Base-by-base conservation (phyloP, 2,329 filamentous ascomycete species). In the Acarospora socialis region DNA sequence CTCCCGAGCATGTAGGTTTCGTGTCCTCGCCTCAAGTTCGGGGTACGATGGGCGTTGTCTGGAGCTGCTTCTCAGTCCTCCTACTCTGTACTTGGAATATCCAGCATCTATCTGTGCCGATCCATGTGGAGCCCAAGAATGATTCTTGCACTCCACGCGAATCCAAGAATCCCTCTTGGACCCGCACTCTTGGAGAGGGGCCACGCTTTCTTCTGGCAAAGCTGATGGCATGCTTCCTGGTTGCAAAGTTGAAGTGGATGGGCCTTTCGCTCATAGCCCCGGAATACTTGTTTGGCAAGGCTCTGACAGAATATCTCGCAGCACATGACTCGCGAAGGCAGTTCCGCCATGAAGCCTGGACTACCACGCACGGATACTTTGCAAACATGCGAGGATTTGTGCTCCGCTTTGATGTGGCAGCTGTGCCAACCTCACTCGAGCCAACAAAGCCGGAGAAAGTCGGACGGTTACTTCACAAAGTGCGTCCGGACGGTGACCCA, bases 321-420 rank as follows among this genome's bases (percentile, higher is more conserved):
- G 36, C 33, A 12, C 16, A 20, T 8, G 20, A 35, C 16, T 27
- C 21, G 26, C 15, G 21, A n/a, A 28, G 27, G 23, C n/a, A 31
- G 7, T 37, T 34, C 20, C 12, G 15, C 10, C 25, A 28, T 10
- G 33, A 26, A 10, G 19, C 13, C 7, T 39, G 37, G 37, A 37
- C 30, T 5, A 27, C 32, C 16, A 30, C 33, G 10, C 39, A 41
- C 30, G 31, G 22, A 3, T 39, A 28, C 25, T 38, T 32, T 32
- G 39, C 39, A 8, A 39, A 38, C 15, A 41, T 39, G 36, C 15
- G 29, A n/a, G 37, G 39, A 16, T 39, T 41, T 27, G 28, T 39
- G 9, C 28, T 40, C 15, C 17, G 23, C 4, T 37, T 37, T 23
- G 19, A 32, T 10, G 28, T 25, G 6, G 17, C 26, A 20, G 20